These are phyloP conservation scores for Climacium dendroides DNA, from an alignment of 225 moss, liverwort and hornwort species.

Conservation along the genomic window DNA sequence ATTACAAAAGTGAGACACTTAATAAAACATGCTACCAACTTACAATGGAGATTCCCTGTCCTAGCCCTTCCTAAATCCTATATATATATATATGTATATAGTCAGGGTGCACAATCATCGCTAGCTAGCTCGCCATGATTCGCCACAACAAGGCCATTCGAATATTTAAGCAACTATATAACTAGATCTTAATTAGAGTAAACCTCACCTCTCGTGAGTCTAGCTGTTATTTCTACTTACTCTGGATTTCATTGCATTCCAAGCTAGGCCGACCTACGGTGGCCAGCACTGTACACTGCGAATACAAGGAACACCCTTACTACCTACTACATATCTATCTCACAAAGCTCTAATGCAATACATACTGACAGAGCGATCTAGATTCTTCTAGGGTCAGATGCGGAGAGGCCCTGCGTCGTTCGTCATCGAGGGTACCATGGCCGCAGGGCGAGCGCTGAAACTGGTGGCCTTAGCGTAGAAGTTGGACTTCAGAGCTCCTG, in stretches of 20 bases:
- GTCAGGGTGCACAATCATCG: neutral
- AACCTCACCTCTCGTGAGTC: neutral
- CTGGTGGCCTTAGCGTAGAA: conserved; percentile 65
- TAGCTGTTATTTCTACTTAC: conserved; percentile 20
- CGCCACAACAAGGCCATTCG: neutral
- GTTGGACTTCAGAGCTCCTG: conserved; percentile 31
- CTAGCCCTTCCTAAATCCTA: neutral
- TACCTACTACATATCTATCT: neutral
- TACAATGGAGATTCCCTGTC: neutral
- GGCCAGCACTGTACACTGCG: conserved; percentile 40
- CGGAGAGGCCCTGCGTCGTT: conserved; percentile 55
- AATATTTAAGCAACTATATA: neutral
- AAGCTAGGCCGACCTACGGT: conserved; percentile 38
- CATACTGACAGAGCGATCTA: neutral
- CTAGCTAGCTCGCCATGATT: neutral
- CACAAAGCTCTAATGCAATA: neutral
- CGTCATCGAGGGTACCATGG: conserved; percentile 46
- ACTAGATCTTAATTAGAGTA: neutral
- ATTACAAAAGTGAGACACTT: neutral
- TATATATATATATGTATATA: neutral
- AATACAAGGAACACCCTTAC: conserved; percentile 4
- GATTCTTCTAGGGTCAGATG: neutral
- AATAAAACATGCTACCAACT: neutral
- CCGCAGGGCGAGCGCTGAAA: conserved; percentile 53
- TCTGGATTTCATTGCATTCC: conserved; percentile 16